A percentile compares a stretch with the other conserved stretches of the same genome.
Conservation (phyloP, 768 basidiomycete genomes). For the Hypholoma fasciculare region DNA sequence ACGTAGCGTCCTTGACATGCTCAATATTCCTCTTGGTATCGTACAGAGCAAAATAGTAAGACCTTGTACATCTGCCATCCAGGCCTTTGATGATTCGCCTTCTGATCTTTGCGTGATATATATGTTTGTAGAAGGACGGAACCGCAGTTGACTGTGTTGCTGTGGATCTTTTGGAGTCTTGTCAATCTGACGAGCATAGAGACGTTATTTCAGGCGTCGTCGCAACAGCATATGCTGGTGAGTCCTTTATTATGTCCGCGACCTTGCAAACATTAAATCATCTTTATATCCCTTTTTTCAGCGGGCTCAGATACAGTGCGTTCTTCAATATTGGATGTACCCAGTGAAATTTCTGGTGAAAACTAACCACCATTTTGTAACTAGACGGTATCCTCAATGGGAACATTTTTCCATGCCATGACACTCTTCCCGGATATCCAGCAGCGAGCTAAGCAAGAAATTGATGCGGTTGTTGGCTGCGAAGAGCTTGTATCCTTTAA, state of each 20-base stretch:
- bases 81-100: background rate
- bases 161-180: background rate
- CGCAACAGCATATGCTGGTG: constrained; percentile 1
- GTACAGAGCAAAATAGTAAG: background rate
- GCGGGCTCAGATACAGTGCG: background rate
- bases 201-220: background rate
- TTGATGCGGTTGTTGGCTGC: background rate
- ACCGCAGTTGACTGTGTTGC: background rate
- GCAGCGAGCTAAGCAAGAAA: background rate
- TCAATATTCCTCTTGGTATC: background rate
- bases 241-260: background rate
- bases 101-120: background rate
- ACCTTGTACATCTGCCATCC: background rate
- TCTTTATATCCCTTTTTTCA: background rate
- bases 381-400: background rate
- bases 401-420: constrained; percentile 1
- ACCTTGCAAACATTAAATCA: background rate
- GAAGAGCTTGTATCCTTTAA: background rate
- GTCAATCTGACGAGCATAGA: background rate
- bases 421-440: background rate
- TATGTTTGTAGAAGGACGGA: background rate
- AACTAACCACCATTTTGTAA: too few relatives aligned
- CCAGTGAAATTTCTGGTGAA: too few relatives aligned
- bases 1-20: background rate
- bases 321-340: too few relatives aligned